Conservation (phyloP, 441 rosid species). For the Daphne laureola region DNA sequence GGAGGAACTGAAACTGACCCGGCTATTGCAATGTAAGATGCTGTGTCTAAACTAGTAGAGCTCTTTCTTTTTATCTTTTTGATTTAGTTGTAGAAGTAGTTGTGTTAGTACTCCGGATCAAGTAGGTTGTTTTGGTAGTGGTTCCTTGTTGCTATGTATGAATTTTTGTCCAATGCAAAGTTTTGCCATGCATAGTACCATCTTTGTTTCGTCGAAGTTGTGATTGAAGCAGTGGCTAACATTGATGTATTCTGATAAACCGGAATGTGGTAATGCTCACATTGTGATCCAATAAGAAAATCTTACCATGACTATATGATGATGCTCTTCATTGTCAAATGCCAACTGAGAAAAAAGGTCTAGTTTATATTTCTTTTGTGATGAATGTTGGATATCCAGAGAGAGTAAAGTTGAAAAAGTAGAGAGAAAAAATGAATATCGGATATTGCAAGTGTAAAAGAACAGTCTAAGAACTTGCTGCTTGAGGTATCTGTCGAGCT, state of each 20-base stretch:
- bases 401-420: too few relatives aligned
- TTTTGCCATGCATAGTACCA: slow-evolving; percentile 16
- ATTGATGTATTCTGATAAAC: neutral
- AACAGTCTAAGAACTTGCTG: too few relatives aligned
- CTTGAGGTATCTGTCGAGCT: too few relatives aligned
- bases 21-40: slow-evolving; percentile 34
- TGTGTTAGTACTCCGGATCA: slow-evolving; percentile 6
- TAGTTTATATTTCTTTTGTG: too few relatives aligned
- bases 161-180: slow-evolving; percentile 25
- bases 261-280: too few relatives aligned
- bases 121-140: slow-evolving; percentile 19
- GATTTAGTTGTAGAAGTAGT: slow-evolving; percentile 13
- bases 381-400: too few relatives aligned
- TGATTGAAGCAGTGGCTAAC: slow-evolving; percentile 3
- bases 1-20: slow-evolving; percentile 12
- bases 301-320: too few relatives aligned
- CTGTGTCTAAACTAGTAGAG: slow-evolving; percentile 32
- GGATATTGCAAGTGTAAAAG: too few relatives aligned
- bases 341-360: too few relatives aligned
- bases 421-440: too few relatives aligned
- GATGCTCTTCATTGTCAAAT: too few relatives aligned
- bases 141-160: slow-evolving; percentile 20
- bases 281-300: too few relatives aligned
- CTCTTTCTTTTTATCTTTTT: slow-evolving; percentile 4
- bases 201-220: slow-evolving; percentile 2